Base-by-base conservation (phyloP, 2,329 filamentous ascomycete species). In the Botrytis deweyae region DNA sequence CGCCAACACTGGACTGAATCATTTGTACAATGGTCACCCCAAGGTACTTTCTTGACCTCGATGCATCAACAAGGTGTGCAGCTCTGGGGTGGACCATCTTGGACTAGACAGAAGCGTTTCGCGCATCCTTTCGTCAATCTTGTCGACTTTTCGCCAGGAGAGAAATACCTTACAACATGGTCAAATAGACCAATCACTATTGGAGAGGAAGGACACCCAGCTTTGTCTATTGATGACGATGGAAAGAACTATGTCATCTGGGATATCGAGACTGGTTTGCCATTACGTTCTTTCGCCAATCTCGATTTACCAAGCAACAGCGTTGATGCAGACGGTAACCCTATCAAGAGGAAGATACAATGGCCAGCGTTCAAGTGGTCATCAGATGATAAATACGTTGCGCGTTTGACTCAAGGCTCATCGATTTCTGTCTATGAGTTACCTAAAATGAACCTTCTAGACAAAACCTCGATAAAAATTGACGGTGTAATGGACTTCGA, bases 361-460 rank as follows among this genome's bases (percentile, higher is more conserved):
- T 99, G 96, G 96, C 96, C 96, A 38, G 95, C 95, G 3, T 99
- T 99, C 90, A 99, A 99, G 86, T 99, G 96, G 96, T 98, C 96
- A 44, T 87, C 96, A 4, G 96, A 99, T 81, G 94, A 98, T 85
- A 96, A 97, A 84, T 99, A 97, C 82, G 95, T 98, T 76, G 96
- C 96, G 36, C 91, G 96, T 76, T 90, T 98, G 86, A 94, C 91
- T 76, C 94, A 94, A 77, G 93, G 92, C 77, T 90, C 94, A 78
- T 94, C 93, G 72, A 97, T 99, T 81, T 96, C 93, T 70, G 90
- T 97, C 80, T 97, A 97, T 83, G 94, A 97, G 83, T 86, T 94
- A 22, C 94, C 94, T 61, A 88, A 91, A 80, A 97, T 97, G 94
- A 93, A 92, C 81, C 88, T 97, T 65, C 87, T 97, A 75, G 93